Base-by-base conservation (phyloP, 2,329 filamentous ascomycete species). In the Chrysoporthe deuterocubensis region DNA sequence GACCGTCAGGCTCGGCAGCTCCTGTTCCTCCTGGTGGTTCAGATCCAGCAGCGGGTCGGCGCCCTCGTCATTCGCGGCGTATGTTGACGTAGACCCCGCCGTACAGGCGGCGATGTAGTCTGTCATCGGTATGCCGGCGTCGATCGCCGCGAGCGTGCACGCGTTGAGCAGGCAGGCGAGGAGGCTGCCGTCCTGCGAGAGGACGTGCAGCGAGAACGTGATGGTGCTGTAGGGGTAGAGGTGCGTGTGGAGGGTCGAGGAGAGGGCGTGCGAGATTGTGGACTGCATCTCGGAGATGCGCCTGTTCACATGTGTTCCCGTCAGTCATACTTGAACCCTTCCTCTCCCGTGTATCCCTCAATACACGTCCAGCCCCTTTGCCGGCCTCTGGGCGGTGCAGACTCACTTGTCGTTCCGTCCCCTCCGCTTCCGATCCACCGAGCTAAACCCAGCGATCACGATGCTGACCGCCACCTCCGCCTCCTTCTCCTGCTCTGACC, bases 51-150 rank as follows among this genome's bases (percentile, higher is more conserved):
- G 78, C 2, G 93, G 93, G 74, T 96, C 93, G 13, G 91, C 91
- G 3, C 77, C 78, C 68, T 92, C 91, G 74, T 92, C 90, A 66
- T 87, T 87, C 1, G 84, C 83, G 0, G 87, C 83, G 72, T 91
- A 87, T 0, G 88, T 86, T 0, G 89, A 89, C 0, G 91, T 93
- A 16, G 90, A 92, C 4, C 94, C 96, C 0, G 93, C 92, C 0
- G 94, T 97, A 80, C 93, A 96, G 6, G 94, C 93, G 32, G 90
- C 89, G 2, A 98, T 87, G 76, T 97, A 96, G 76, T 97, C 93
- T 2, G 90, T 89, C 94, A 98, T 97, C 34, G 96, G 96, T 26
- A 99, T 91, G 64, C 96, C 96, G 0, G 96, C 96, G 77, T 99
- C 96, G 70, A 98, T 90, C 32, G 98, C 88, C 0, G 96, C 96